Evolutionary conservation across 2,329 filamentous ascomycete genomes (phyloP), one percentile per base, ranked within the genome.

Genomic region (Pseudocercospora vitis): DNA sequence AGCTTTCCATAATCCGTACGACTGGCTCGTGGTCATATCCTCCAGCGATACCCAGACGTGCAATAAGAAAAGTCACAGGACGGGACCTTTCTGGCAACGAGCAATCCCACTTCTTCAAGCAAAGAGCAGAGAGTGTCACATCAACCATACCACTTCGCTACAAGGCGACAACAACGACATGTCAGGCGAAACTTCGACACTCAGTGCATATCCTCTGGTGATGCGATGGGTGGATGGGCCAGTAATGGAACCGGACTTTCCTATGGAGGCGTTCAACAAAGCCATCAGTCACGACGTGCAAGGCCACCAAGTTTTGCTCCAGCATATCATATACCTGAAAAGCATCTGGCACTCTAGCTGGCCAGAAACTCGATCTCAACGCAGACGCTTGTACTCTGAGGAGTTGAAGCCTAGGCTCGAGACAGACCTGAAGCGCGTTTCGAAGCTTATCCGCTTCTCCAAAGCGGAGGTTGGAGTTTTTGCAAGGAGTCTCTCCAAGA

Each of bases 251-350:
- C 21, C 29, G 4, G 29, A 45, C 9, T 46, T 56, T 21, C 45
- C 53, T 5, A 56, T 48, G 35, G 44, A 56, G n/a, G 53, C 42
- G 4, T 45, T 56, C 28, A 49, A 31, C 23, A 48, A 42, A 29
- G 53, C 53, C 31, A 49, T 56, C 29, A 40, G 42, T 16, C 42
- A 56, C 44, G 53, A 56, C 16, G 32, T 47, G 1, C 53, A 56
- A 45, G 40, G 49, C 8, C 39, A 40, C 31, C 39, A 46, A 18
- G 50, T 56, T 3, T 32, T 56, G 8, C 24, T 56, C 8, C 53
- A 52, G 39, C 53, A 56, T 26, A 32, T 52, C 24, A 44, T 49
- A 9, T 28, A 47, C 8, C 29, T 56, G 6, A 52, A 47, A 11
- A 29, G 33, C 7, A 40, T 56, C 3, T 56, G 53, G 53, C 35